Conservation (phyloP, 257 asterid species). For the Plectranthus barbatus region DNA sequence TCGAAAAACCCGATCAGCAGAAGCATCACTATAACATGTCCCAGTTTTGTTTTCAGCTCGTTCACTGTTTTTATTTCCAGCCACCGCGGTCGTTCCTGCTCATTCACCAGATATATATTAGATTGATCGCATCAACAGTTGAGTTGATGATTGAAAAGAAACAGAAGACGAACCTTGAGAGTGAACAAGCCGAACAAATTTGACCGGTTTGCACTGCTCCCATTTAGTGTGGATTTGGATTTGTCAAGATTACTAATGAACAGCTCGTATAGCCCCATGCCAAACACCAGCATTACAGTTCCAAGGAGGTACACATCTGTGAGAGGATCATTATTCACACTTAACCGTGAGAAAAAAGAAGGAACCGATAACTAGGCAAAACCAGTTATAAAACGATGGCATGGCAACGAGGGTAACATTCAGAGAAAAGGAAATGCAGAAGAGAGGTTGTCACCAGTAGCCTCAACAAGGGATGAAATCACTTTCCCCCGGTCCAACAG, state of each 20-base stretch:
- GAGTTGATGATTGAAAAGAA: background rate
- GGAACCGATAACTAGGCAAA: no score
- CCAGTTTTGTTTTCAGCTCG: conserved; percentile 81
- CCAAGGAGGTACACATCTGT: conserved; percentile 82
- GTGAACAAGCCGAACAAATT: conserved; percentile 69
- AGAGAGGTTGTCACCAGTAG: no score
- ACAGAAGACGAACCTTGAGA: conserved; percentile 53
- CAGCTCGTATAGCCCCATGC: conserved; percentile 94
- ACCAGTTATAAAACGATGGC: no score
- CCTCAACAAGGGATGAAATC: no score
- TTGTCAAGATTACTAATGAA: conserved; percentile 91
- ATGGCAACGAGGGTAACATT: no score
- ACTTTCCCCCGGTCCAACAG: no score
- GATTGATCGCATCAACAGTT: background rate
- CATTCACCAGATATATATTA: background rate
- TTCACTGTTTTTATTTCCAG: conserved; percentile 69
- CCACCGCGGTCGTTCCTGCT: conserved; percentile 88
- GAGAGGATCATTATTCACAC: no score
- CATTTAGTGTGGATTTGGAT: conserved; percentile 41
- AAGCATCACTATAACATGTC: conserved; percentile 92
- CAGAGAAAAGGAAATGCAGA: no score
- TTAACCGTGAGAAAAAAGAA: no score
- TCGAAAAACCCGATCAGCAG: conserved; percentile 83
- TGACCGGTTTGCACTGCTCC: conserved; percentile 37
- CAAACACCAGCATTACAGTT: conserved; percentile 94